A percentile compares a stretch with the other conserved stretches of the same genome.
Evolutionary conservation across 306 rosid genomes (phyloP).

Genomic region (Dalbergia cochinchinensis): DNA sequence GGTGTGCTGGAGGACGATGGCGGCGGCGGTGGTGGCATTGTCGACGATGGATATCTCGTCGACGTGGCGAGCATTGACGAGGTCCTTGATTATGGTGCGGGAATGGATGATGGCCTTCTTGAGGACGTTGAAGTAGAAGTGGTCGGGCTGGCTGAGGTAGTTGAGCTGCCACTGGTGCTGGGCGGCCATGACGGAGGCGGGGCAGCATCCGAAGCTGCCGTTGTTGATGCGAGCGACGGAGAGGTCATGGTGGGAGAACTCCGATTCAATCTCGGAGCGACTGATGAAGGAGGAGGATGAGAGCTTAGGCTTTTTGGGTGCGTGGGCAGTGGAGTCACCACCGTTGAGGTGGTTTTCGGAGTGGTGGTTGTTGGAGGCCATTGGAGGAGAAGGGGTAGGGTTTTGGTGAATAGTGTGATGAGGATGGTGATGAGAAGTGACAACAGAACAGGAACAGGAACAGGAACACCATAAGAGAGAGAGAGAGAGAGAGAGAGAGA

Average conservation of each 20-base stretch:
- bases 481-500: background rate
- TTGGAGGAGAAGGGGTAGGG: constrained; percentile 37
- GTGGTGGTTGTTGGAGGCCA: constrained; percentile 55
- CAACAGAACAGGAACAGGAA: too few relatives aligned
- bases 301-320: constrained; percentile 70
- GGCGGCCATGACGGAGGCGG: constrained; percentile 67
- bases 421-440: background rate
- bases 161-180: constrained; percentile 68
- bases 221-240: constrained; percentile 86
- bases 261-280: constrained; percentile 61
- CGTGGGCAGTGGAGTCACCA: constrained; percentile 60
- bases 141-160: constrained; percentile 83
- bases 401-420: background rate
- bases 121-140: constrained; percentile 83
- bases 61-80: constrained; percentile 76
- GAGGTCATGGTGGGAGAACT: constrained; percentile 84
- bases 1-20: constrained; percentile 84
- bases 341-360: constrained; percentile 49
- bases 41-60: constrained; percentile 93
- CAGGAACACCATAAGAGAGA: background rate
- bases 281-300: constrained; percentile 53
- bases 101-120: constrained; percentile 62
- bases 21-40: constrained; percentile 99
- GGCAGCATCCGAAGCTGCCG: constrained; percentile 94
- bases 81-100: constrained; percentile 63